A percentile compares a stretch with the other conserved stretches of the same genome.
Conservation (phyloP, 805 yeast species). For the Starmerella scarabaei region DNA sequence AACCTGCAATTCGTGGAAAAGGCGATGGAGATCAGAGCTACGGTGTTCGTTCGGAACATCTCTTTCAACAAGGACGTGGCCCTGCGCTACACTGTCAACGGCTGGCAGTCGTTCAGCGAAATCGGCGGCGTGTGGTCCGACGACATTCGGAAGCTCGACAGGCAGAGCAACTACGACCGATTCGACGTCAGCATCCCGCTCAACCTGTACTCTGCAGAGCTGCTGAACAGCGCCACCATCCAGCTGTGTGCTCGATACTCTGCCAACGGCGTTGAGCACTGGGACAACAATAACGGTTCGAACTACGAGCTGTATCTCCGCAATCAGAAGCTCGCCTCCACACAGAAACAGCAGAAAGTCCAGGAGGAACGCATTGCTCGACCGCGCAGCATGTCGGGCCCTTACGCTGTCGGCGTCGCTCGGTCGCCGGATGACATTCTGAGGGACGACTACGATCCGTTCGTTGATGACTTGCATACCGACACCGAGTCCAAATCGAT, state of each 20-base stretch:
- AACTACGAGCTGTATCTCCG: conserved; percentile 47
- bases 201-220: conserved; percentile 10
- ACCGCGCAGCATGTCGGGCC: neutral
- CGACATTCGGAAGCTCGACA: conserved; percentile 31
- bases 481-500: neutral
- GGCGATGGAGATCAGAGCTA: conserved; percentile 50
- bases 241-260: conserved; percentile 47
- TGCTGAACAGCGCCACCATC: conserved; percentile 26
- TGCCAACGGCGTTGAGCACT: conserved; percentile 39
- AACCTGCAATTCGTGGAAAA: conserved; percentile 46
- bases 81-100: conserved; percentile 61
- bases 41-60: conserved; percentile 64
- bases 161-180: conserved; percentile 38
- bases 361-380: neutral
- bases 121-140: conserved; percentile 48
- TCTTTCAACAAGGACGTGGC: conserved; percentile 55
- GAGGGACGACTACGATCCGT: neutral
- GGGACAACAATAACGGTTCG: conserved; percentile 60
- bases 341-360: neutral
- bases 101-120: conserved; percentile 66
- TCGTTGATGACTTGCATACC: neutral
- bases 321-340: conserved; percentile 9
- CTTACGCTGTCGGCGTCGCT: no score
- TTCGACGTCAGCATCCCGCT: conserved; percentile 49
- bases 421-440: neutral